phyloP scores from a whole-genome alignment of 176 grass and related monocot species.

The Oryza brachyantha region DNA sequence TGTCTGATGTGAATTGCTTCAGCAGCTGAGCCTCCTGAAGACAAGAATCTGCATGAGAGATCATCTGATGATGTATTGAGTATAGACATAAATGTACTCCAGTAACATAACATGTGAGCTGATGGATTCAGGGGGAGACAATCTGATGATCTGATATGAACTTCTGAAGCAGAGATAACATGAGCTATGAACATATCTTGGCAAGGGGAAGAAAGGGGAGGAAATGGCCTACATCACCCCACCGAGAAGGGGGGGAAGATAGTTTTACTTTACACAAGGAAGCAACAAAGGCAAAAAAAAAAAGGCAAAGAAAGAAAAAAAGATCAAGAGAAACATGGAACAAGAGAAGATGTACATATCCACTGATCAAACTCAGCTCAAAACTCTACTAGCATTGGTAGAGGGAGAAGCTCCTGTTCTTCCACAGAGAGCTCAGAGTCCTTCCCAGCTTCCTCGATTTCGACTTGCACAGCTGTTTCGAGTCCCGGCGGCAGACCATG shows the following conservation, averaged over 20 bases:
- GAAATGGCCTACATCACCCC: slow-evolving; percentile 63
- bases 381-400: slow-evolving; percentile 72
- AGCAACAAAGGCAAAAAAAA: not conserved
- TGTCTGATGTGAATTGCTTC: not conserved
- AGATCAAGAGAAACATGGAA: slow-evolving; percentile 23
- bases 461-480: slow-evolving; percentile 71
- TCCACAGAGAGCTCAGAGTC: slow-evolving; percentile 83
- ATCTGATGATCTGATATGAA: not conserved
- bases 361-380: slow-evolving; percentile 16
- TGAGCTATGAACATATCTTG: slow-evolving; percentile 45
- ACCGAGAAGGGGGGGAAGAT: slow-evolving; percentile 56
- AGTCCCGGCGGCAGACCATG: slow-evolving; percentile 41
- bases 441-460: slow-evolving; percentile 78
- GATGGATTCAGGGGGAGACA: not conserved
- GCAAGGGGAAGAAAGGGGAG: not conserved
- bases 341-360: slow-evolving; percentile 52
- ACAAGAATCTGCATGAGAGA: not conserved
- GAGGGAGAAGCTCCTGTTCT: slow-evolving; percentile 76
- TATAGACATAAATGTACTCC: not conserved
- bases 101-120: slow-evolving; percentile 33
- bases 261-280: slow-evolving; percentile 32
- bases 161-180: not conserved
- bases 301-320: not conserved
- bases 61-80: not conserved
- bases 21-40: not conserved